phyloP scores from a whole-genome alignment of 2,329 filamentous ascomycete genomes.

The Aspergillus uvarum region DNA sequence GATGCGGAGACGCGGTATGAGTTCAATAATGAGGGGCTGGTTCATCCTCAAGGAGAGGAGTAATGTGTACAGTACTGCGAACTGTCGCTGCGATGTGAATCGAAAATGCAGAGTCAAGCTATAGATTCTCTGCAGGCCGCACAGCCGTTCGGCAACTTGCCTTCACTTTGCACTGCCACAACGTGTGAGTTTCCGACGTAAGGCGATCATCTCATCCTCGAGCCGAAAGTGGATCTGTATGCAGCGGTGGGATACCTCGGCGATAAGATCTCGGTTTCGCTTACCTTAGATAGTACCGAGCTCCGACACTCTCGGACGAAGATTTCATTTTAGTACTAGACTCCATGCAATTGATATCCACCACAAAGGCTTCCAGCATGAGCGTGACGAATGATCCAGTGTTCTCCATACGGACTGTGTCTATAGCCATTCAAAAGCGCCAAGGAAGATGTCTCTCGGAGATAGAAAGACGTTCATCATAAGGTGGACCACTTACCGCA shows the following conservation, averaged over 20 bases:
- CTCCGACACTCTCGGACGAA: background rate
- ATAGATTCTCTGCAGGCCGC: too few species aligned
- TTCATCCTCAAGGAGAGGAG: background rate
- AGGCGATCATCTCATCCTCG: background rate
- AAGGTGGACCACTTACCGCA: background rate
- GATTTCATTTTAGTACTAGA: background rate
- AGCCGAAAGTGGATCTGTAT: background rate
- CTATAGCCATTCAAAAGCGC: background rate
- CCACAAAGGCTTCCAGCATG: background rate
- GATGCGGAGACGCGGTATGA: slow-evolving; percentile 25
- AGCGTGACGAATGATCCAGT: background rate
- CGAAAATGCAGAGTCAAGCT: too few species aligned
- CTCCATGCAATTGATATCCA: background rate
- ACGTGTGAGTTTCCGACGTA: background rate
- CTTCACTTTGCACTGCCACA: background rate
- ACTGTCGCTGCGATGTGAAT: too few species aligned
- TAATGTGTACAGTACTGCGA: background rate
- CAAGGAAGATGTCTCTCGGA: background rate
- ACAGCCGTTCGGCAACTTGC: too few species aligned
- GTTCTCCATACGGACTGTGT: background rate
- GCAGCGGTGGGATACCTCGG: background rate
- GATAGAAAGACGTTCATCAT: background rate
- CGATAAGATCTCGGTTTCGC: background rate
- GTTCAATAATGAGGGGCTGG: slow-evolving; percentile 14
- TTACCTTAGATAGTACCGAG: background rate